Evolutionary conservation across 2,329 filamentous ascomycete genomes (phyloP), one percentile per base, ranked within the genome.

Genomic region (Rutstroemia sp.): DNA sequence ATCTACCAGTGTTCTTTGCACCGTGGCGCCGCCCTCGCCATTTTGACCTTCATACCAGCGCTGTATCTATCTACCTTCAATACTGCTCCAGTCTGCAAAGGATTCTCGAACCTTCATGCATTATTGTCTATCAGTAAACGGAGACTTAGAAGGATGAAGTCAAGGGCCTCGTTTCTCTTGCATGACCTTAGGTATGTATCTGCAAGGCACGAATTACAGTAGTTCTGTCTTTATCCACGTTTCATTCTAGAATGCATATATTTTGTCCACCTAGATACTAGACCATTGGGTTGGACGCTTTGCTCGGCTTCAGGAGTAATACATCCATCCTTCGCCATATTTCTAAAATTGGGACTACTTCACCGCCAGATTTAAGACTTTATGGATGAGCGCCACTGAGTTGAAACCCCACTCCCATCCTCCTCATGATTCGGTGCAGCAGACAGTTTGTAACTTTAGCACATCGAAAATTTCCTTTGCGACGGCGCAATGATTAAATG

Each of bases 331-430:
- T 47, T 30, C 46, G 25, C 40, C 27, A 47, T 16, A 47, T 25
- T 47, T n/a, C 19, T 53, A 48, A 48, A 38, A 36, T 48, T 53
- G 51, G 42, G 12, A 4, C 14, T 27, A 12, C 30, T 23, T 55
- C 46, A 55, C 52, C 52, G 46, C 52, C 25, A 55, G 52, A 48
- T 54, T 19, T 27, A 45, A 14, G 14, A 3, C 12, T n/a, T 47
- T 36, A 12, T 49, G 10, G 30, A 34, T 36, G 30, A 21, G 49
- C 47, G 53, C 53, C 53, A 42, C 46, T 9, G 46, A 44, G 16
- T 16, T 23, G 9, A n/a, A 51, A 45, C 53, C 47, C 38, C 38
- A 55, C 53, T 55, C 53, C 51, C 47, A 10, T 25, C 39, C 46
- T 51, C 25, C 21, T 19, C 10, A 27, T 16, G 46, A 51, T 38